Base-by-base conservation (phyloP, 1,139 yeast species). In the Ogataea hybrid region DNA sequence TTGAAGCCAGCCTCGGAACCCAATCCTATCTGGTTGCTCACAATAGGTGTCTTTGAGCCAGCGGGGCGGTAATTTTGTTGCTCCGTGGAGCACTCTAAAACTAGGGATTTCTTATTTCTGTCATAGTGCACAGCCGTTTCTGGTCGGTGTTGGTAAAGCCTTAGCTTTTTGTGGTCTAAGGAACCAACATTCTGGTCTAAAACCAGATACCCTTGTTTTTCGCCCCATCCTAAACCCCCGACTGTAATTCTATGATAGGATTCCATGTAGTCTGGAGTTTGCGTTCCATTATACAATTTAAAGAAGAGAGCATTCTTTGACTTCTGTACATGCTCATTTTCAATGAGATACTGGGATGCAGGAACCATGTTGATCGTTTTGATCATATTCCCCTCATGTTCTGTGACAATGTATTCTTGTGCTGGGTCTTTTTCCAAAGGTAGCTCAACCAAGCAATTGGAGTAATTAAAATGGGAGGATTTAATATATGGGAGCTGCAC, bases 1-100 rank as follows among this genome's bases (percentile, higher is more conserved):
- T 40, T 46, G 46, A 73, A 70, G 0, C 81, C 82, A 6, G 44
- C 45, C 48, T 76, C 81, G 32, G 72, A 62, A 1, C 81, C 81
- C 41, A 71, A 56, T 2, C 78, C 76, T 51, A 72, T 67, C 3
- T 64, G 56, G 3, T 58, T 57, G 16, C 56, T 63, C 11, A 54
- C 46, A 1, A 36, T 37, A 17, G 41, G 32, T 8, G 27, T 12
- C 6, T n/a, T 25, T 4, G 30, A 16, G 17, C 6, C 20, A 3
- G 30, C 10, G 12, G 25, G 21, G 7, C 10, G 9, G 20, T 23
- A 32, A 6, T n/a, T 14, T 5, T 31, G 35, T 21, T 37, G 41
- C 17, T 37, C 41, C 12, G 15, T 56, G 17, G 71, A 60, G 46
- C 74, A 66, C 43, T 69, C 72, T n/a, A 53, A 27, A 6, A 44